A percentile compares a stretch with the other conserved stretches of the same genome.
Conservation (phyloP, 2,329 filamentous ascomycete species). For the Onygenales sp. region DNA sequence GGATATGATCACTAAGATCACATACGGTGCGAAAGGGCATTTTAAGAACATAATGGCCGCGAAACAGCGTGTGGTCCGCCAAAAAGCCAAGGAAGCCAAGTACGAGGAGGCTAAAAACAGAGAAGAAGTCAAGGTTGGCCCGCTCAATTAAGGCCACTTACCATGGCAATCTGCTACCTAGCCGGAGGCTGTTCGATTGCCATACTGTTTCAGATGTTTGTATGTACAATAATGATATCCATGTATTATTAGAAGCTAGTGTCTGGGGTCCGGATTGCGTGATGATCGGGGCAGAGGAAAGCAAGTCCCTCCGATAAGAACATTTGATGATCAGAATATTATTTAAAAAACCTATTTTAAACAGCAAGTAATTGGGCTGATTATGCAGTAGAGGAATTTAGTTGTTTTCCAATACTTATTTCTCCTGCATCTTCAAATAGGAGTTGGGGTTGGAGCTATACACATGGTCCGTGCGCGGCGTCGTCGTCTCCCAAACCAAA, state of each 20-base stretch:
- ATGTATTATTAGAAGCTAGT: not conserved
- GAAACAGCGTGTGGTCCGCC: slow-evolving; percentile 39
- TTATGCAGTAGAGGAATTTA: too few relatives aligned
- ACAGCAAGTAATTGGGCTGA: too few relatives aligned
- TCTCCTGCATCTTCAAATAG: not conserved
- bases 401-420: not conserved
- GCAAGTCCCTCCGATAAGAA: too few relatives aligned
- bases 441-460: not conserved
- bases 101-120: slow-evolving; percentile 21
- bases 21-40: slow-evolving; percentile 63
- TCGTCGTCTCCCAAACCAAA: not conserved
- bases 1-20: slow-evolving; percentile 88
- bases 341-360: too few relatives aligned
- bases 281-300: too few relatives aligned
- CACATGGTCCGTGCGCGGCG: slow-evolving; percentile 5
- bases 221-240: not conserved
- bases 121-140: slow-evolving; percentile 40
- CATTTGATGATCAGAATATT: too few relatives aligned
- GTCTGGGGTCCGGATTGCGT: too few relatives aligned
- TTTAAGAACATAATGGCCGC: slow-evolving; percentile 47
- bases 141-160: slow-evolving; percentile 18
- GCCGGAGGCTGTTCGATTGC: not conserved
- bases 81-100: slow-evolving; percentile 23
- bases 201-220: not conserved
- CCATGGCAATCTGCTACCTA: not conserved